Evolutionary conservation across 2,329 filamentous ascomycete genomes (phyloP), one percentile per base, ranked within the genome.

Genomic region (Bimuria novae-zelandiae): DNA sequence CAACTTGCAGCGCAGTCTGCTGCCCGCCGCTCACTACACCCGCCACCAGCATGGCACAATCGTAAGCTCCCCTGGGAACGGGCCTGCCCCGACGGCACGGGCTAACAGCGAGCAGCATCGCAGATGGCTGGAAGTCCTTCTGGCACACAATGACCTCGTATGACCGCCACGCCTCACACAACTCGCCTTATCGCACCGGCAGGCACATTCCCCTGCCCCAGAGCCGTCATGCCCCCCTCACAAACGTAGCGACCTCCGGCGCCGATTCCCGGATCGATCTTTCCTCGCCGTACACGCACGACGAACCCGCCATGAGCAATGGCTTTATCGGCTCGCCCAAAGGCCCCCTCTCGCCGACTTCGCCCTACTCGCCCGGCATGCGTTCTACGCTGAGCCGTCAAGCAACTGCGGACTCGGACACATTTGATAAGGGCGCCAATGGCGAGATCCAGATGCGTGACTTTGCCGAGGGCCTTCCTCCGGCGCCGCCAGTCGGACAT

Each of bases 381-480:
- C 84, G 92, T 64, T 93, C 90, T n/a, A 80, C 88, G 52, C 82
- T 86, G 46, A 89, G 88, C 63, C 83, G 83, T 58, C 82, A 85
- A 65, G 81, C 84, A 30, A 85, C 81, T 56, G 84, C 85, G 61
- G 69, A 73, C 48, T 65, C 64, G 42, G 70, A 71, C 46, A 57
- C 71, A 7, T 73, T 74, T 64, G 89, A 94, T 70, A 85, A 85
- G 53, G 83, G 87, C 62, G 86, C 77, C 77, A 85, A 77, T 4
- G 89, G 90, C 60, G 93, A 97, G 74, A 96, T 99, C 57, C 93
- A 89, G 63, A 94, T 99, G 90, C 94, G 97, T 77, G 89, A 89
- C 57, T 99, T 99, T 77, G 86, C 89, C 67, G 92, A 97, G 62
- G 94, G 94, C 51, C 83, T 91, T 21, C 92, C 94, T 2, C 94